These are phyloP conservation scores for Erigeron canadensis DNA, from an alignment of 129 eudicot genomes.

Conservation along the genomic window DNA sequence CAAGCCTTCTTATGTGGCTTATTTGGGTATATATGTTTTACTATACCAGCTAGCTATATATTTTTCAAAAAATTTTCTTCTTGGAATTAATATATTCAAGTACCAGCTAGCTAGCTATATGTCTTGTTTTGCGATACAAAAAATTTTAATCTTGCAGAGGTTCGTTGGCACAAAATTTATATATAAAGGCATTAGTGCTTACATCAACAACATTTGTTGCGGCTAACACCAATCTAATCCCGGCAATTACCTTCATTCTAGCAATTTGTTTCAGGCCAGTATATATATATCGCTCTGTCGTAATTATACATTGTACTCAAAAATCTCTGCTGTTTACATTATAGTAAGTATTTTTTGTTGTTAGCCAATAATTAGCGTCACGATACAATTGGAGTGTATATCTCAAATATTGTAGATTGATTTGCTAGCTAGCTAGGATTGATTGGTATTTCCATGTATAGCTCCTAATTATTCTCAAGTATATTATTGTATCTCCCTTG, in stretches of 20 bases:
- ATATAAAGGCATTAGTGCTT: conserved; percentile 35
- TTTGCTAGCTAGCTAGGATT: too few relatives aligned
- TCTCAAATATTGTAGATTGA: too few relatives aligned
- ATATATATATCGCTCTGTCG: conserved; percentile 21
- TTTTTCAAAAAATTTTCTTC: too few relatives aligned
- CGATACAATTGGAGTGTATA: too few relatives aligned
- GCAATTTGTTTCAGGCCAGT: conserved; percentile 52
- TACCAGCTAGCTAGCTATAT: background rate
- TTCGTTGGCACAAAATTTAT: conserved; percentile 46
- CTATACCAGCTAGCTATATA: background rate
- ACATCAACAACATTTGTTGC: conserved; percentile 60
- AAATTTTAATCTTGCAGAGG: conserved; percentile 37
- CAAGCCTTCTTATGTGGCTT: conserved; percentile 53
- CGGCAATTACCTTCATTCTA: conserved; percentile 51
- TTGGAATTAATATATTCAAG: background rate
- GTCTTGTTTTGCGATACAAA: background rate
- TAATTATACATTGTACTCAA: too few relatives aligned
- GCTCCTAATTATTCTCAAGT: too few relatives aligned
- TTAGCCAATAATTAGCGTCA: too few relatives aligned
- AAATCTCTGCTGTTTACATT: too few relatives aligned
- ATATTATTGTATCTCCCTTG: too few relatives aligned
- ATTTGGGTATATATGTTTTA: conserved; percentile 48
- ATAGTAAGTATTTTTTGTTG: too few relatives aligned
- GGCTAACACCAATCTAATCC: conserved; percentile 51
- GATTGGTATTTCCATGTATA: too few relatives aligned